These are phyloP conservation scores for Pisolithus sp. DNA, from an alignment of 768 basidiomycete genomes.

Conservation along the genomic window DNA sequence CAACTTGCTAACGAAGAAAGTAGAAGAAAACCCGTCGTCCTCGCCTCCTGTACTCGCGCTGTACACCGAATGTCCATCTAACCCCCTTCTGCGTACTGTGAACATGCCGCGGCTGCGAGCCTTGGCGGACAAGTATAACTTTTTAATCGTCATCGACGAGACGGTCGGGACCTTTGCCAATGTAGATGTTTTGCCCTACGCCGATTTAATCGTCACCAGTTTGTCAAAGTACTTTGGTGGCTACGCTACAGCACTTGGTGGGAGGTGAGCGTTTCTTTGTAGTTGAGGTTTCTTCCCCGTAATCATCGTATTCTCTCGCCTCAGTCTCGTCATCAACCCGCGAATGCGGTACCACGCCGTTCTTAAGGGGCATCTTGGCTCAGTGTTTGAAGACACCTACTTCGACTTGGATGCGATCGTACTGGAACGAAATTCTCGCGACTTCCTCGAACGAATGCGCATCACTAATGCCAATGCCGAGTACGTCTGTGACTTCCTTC, in stretches of 20 bases:
- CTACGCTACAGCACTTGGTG: conserved; percentile 93
- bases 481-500: conserved; percentile 73
- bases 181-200: conserved; percentile 80
- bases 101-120: conserved; percentile 69
- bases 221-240: conserved; percentile 94
- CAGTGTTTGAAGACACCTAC: conserved; percentile 76
- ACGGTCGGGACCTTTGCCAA: conserved; percentile 94
- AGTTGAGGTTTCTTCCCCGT: not conserved
- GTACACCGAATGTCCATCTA: conserved; percentile 93
- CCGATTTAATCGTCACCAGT: conserved; percentile 88
- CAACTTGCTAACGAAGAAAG: conserved; percentile 45
- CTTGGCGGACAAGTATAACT: conserved; percentile 83
- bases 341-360: conserved; percentile 56
- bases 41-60: conserved; percentile 68
- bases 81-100: conserved; percentile 81
- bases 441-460: conserved; percentile 72
- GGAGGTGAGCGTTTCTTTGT: conserved; percentile 54
- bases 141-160: conserved; percentile 87
- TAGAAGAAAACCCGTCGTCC: conserved; percentile 26
- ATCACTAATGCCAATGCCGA: conserved; percentile 79
- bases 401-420: conserved; percentile 89
- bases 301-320: not conserved
- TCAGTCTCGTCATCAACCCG: conserved; percentile 84
- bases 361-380: conserved; percentile 54
- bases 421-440: conserved; percentile 97